Percentiles rank a stretch among this genome's conserved stretches.
These are phyloP conservation scores for Phlyctochytrium arcticum DNA, from an alignment of 192 early-diverging fungal species.

Conservation along the genomic window DNA sequence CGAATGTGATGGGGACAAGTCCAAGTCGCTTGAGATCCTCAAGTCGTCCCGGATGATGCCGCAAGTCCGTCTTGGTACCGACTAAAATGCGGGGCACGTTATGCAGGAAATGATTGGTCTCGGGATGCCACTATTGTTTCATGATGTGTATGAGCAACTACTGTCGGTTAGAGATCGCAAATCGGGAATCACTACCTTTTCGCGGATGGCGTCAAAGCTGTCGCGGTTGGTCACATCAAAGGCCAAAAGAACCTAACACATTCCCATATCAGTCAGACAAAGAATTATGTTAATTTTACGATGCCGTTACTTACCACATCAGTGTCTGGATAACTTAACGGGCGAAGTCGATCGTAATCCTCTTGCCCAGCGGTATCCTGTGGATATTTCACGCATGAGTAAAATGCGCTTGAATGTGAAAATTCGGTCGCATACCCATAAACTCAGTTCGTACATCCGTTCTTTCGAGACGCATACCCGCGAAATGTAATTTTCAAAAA, in stretches of 20 bases:
- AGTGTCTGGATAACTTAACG: constrained; percentile 87
- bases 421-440: constrained; percentile 9
- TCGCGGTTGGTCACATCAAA: constrained; percentile 92
- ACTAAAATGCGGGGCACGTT: constrained; percentile 77
- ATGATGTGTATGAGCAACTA: too few species aligned
- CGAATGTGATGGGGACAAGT: background rate
- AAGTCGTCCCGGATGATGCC: constrained; percentile 25
- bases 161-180: background rate
- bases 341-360: constrained; percentile 92
- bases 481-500: constrained; percentile 56
- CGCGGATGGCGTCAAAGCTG: constrained; percentile 61
- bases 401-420: too few species aligned
- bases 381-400: constrained; percentile 71
- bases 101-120: constrained; percentile 77
- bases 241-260: constrained; percentile 88
- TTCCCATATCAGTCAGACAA: too few species aligned
- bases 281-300: constrained; percentile 62
- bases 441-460: constrained; percentile 13
- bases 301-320: constrained; percentile 51
- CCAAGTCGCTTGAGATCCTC: background rate
- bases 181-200: constrained; percentile 26
- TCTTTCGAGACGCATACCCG: constrained; percentile 12
- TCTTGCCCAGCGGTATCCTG: constrained; percentile 98
- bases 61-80: constrained; percentile 43
- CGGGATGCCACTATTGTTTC: constrained; percentile 72